These are phyloP conservation scores for Fusarium poae DNA, from an alignment of 2,329 filamentous ascomycete genomes.

Conservation along the genomic window DNA sequence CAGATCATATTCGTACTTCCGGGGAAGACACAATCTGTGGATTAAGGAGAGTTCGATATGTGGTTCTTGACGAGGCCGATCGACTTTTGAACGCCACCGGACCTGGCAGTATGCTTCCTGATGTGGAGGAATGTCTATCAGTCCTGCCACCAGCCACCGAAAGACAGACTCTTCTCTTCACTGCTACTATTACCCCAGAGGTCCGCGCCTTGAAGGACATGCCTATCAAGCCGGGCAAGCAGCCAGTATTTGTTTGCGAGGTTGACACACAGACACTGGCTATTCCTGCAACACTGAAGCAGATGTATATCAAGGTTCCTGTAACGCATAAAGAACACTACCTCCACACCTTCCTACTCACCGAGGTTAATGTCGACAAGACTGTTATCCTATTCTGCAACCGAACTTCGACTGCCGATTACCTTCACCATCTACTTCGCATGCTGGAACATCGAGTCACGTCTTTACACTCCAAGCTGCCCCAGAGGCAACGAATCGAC, in stretches of 20 bases:
- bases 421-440: conserved; percentile 88
- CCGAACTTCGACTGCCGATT: conserved; percentile 86
- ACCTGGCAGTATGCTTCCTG: conserved; percentile 90
- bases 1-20: conserved; percentile 92
- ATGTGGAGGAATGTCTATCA: conserved; percentile 88
- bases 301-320: conserved; percentile 88
- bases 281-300: conserved; percentile 82
- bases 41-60: conserved; percentile 81
- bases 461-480: conserved; percentile 87
- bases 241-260: conserved; percentile 89
- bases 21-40: conserved; percentile 91
- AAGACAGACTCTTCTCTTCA: conserved; percentile 96
- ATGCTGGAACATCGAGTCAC: conserved; percentile 91
- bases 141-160: conserved; percentile 81
- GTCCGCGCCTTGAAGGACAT: conserved; percentile 87
- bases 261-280: conserved; percentile 81
- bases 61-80: conserved; percentile 97
- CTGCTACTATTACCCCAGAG: conserved; percentile 93
- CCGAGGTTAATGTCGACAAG: conserved; percentile 79
- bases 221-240: conserved; percentile 75
- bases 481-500: conserved; percentile 84
- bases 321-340: conserved; percentile 96
- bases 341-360: conserved; percentile 88
- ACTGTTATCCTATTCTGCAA: conserved; percentile 96
- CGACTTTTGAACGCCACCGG: conserved; percentile 80